A percentile compares a stretch with the other conserved stretches of the same genome.
Conservation (phyloP, 2,329 filamentous ascomycete species). For the Talaromyces sp. region DNA sequence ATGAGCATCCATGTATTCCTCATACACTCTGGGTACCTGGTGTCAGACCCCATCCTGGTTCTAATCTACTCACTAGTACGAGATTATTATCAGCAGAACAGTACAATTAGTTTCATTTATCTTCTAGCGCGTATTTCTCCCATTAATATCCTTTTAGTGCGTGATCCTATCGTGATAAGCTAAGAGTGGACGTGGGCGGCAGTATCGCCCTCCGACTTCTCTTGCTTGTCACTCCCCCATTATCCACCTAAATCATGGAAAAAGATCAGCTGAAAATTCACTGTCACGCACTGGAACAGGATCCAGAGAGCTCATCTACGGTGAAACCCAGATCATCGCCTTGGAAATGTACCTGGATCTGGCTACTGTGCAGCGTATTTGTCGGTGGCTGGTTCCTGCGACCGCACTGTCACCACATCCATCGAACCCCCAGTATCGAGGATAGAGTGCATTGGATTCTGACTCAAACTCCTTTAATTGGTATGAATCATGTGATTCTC, state of each 20-base stretch:
- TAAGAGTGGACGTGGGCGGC: too few species aligned
- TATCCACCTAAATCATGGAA: not conserved
- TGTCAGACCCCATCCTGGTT: too few species aligned
- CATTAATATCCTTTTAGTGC: too few species aligned
- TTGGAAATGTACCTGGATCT: conserved; percentile 8
- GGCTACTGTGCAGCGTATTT: conserved; percentile 13
- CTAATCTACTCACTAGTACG: too few species aligned
- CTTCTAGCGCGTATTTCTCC: too few species aligned
- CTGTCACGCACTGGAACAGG: not conserved
- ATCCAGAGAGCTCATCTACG: not conserved
- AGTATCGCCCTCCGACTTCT: too few species aligned
- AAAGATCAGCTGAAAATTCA: not conserved
- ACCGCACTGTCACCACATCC: conserved; percentile 10
- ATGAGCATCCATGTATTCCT: conserved; percentile 1
- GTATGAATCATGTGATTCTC: conserved; percentile 29
- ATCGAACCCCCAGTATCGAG: conserved; percentile 28
- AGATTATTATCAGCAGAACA: too few species aligned
- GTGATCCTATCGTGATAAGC: too few species aligned
- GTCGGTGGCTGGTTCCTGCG: conserved; percentile 17
- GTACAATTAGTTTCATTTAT: too few species aligned
- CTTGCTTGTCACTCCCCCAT: not conserved
- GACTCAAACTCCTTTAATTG: conserved; percentile 52
- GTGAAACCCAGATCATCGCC: not conserved
- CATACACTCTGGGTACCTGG: too few species aligned
- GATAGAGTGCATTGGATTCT: conserved; percentile 50